Base-by-base conservation (phyloP, 306 rosid species). In the Neltuma alba region DNA sequence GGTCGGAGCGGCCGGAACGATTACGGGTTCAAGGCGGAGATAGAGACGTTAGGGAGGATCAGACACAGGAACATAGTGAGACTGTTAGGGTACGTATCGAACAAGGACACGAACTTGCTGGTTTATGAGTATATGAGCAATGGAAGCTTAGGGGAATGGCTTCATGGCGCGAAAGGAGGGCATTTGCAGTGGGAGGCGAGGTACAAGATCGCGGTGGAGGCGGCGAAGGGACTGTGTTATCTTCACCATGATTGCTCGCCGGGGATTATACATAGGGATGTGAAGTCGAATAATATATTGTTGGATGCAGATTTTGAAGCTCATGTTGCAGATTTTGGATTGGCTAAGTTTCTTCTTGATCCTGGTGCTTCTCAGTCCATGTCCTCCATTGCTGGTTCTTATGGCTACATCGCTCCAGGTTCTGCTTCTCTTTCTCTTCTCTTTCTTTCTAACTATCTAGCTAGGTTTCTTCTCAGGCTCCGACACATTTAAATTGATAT, bases 401-500 rank as follows among this genome's bases (percentile, higher is more conserved):
- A 95, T 11, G 99, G 99, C 38, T 95, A 95, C 92, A 95, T 95
- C 23, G 99, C 99, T 12, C 99, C 99, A 80, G 99, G 99, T 90
- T 54, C 73, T 57, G 21, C 1, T 33, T 50, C 2, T 10, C 20
- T 7, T 0, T 5, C 6, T 64, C 9, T 14, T 14, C 48, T 44
- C 48, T 44, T 41, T 41, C 45, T 41, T 5, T 5, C 45, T 38
- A 38, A 7, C 41, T 33, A 33, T 33, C 36, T 37, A 3, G 8
- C 45, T 9, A 41, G 36, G 36, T 33, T 33, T 33, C 36, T 5
- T 33, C 36, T 33, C 36, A 33, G 36, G 36, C 50, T 18, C 55
- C 55, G 18, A 21, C 11, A 1, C 28, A 52, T 12, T 27, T 52
- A 3, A n/a, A n/a, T 52, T 7, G 28, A 52, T 21, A 21, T 52